phyloP scores from a whole-genome alignment of 1,284 basidiomycete species.

The Apiotrichum domesticum region DNA sequence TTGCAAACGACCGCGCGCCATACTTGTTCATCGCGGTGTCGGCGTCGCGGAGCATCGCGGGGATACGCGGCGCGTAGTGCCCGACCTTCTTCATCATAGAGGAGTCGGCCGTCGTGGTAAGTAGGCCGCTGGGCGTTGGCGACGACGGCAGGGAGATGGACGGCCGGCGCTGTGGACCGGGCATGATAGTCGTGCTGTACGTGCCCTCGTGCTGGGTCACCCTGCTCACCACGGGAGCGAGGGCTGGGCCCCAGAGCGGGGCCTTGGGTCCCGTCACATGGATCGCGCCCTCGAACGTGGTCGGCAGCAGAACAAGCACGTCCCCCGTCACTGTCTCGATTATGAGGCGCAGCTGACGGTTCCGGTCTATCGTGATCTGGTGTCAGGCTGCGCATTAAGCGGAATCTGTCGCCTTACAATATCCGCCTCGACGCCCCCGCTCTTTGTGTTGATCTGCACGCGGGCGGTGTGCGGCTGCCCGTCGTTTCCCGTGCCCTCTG shows the following conservation, averaged over 20 bases:
- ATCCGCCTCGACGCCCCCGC: constrained; percentile 36
- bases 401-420: constrained; percentile 12
- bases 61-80: constrained; percentile 18
- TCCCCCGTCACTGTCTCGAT: constrained; percentile 37
- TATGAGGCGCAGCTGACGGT: constrained; percentile 15
- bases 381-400: not conserved
- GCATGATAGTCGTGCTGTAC: constrained; percentile 33
- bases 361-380: constrained; percentile 31
- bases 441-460: constrained; percentile 27
- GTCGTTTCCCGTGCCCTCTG: constrained; percentile 8
- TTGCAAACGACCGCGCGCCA: constrained; percentile 9
- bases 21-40: constrained; percentile 26
- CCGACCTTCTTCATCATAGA: constrained; percentile 15
- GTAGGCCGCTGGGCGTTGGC: no score
- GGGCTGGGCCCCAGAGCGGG: constrained; percentile 20
- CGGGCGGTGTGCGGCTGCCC: constrained; percentile 31
- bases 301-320: constrained; percentile 35
- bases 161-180: constrained; percentile 6
- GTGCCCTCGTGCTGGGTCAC: constrained; percentile 26
- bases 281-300: constrained; percentile 32
- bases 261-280: constrained; percentile 5
- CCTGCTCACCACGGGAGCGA: constrained; percentile 21
- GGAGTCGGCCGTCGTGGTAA: no score
- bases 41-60: constrained; percentile 20
- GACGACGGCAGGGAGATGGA: no score